Conservation (phyloP, 805 yeast genomes). For the Pichia gijzeniarum region DNA sequence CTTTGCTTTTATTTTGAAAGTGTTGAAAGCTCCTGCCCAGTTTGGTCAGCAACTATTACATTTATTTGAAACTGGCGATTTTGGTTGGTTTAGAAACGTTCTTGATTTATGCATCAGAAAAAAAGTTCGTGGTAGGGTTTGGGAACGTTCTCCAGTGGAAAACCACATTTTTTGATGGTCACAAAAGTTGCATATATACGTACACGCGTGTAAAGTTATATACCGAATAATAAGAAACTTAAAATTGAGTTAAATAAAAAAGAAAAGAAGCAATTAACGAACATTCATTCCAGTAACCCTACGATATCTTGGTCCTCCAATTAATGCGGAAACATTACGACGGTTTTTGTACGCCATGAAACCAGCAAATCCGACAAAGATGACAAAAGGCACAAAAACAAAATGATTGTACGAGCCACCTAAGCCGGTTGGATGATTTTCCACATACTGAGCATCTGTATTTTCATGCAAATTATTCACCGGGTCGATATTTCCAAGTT, state of each 20-base stretch:
- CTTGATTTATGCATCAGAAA: not conserved
- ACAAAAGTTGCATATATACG: too few species aligned
- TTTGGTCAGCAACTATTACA: not conserved
- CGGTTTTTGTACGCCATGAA: conserved; percentile 15
- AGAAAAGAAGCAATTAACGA: not conserved
- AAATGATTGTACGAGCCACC: conserved; percentile 12
- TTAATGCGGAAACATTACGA: conserved; percentile 17
- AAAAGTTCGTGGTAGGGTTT: conserved; percentile 2
- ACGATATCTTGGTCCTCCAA: conserved; percentile 29
- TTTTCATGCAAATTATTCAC: too few species aligned
- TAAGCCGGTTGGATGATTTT: conserved; percentile 3
- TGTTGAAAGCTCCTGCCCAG: conserved; percentile 10
- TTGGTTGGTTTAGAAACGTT: conserved; percentile 8
- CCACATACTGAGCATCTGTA: not conserved
- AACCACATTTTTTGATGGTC: too few species aligned
- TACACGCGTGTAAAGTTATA: not conserved
- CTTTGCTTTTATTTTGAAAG: conserved; percentile 7
- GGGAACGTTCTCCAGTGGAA: conserved; percentile 1
- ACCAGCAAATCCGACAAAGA: conserved; percentile 12
- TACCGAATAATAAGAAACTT: not conserved
- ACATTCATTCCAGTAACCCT: conserved; percentile 13
- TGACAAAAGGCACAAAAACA: conserved; percentile 15
- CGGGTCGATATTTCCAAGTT: not conserved
- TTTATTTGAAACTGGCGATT: conserved; percentile 12
- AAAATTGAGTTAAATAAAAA: not conserved